These are phyloP conservation scores for Glomus cerebriforme DNA, from an alignment of 192 early-diverging fungal species.

Conservation along the genomic window DNA sequence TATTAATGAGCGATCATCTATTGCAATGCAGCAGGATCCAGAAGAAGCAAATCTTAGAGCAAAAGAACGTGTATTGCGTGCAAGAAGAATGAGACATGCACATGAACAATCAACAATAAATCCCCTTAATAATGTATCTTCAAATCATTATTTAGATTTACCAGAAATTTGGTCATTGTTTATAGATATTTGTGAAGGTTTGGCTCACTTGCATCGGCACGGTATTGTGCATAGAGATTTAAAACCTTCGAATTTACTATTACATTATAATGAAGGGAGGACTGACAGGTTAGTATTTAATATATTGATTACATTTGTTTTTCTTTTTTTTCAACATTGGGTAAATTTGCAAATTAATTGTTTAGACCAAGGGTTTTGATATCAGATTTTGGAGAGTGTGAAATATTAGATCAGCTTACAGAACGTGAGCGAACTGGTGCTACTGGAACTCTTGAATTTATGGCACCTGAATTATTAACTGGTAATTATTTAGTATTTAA, in stretches of 20 bases:
- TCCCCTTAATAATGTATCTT: neutral
- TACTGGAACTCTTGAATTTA: conserved; percentile 93
- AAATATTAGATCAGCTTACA: conserved; percentile 69
- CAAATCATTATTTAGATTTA: conserved; percentile 50
- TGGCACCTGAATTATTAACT: conserved; percentile 78
- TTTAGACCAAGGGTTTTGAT: conserved; percentile 79
- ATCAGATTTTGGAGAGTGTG: conserved; percentile 98
- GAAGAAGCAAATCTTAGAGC: neutral
- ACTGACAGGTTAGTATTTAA: neutral
- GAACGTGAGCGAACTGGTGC: conserved; percentile 87
- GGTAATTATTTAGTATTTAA: conserved; percentile 27
- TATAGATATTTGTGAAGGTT: conserved; percentile 87
- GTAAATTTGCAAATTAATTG: conserved; percentile 44
- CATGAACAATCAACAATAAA: neutral
- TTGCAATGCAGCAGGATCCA: neutral
- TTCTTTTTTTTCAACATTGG: neutral
- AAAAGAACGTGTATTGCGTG: conserved; percentile 11
- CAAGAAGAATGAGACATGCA: neutral
- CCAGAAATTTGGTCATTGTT: conserved; percentile 86
- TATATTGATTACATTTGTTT: neutral
- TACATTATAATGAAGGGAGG: conserved; percentile 57
- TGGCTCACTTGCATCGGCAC: conserved; percentile 85
- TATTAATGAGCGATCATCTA: conserved; percentile 50
- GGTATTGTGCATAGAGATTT: conserved; percentile 93
- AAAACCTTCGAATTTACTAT: conserved; percentile 90